phyloP scores from a whole-genome alignment of 495 filamentous ascomycete genomes.

The Penicillium malachiteum region DNA sequence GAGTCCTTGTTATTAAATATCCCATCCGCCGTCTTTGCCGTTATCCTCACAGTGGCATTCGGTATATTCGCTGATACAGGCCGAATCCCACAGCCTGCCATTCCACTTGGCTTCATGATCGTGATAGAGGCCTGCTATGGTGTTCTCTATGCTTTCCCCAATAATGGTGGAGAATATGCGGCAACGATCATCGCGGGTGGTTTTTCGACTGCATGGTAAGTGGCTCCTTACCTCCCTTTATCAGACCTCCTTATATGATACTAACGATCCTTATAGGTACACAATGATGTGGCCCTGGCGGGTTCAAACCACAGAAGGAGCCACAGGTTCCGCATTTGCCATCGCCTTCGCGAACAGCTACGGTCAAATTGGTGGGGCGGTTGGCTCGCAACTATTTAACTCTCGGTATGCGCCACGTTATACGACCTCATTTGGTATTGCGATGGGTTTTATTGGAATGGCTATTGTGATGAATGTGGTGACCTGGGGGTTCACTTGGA shows the following conservation, averaged over 20 bases:
- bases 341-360: conserved; percentile 45
- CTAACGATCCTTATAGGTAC: conserved; percentile 24
- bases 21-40: conserved; percentile 28
- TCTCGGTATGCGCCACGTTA: conserved; percentile 33
- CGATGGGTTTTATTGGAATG: conserved; percentile 33
- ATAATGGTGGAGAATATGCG: conserved; percentile 37
- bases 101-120: conserved; percentile 38
- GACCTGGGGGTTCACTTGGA: conserved; percentile 22
- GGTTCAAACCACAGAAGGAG: conserved; percentile 41
- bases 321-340: conserved; percentile 45
- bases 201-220: conserved; percentile 35
- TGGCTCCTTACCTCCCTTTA: background rate
- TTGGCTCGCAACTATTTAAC: conserved; percentile 37
- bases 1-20: conserved; percentile 37
- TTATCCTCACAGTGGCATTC: conserved; percentile 31
- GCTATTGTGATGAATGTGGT: conserved; percentile 18
- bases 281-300: conserved; percentile 34
- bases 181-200: conserved; percentile 32
- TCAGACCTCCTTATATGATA: background rate
- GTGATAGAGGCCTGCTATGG: conserved; percentile 41
- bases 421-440: conserved; percentile 27
- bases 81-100: conserved; percentile 35
- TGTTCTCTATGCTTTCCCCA: conserved; percentile 40
- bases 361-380: conserved; percentile 37
- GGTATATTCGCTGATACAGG: conserved; percentile 41